A percentile compares a stretch with the other conserved stretches of the same genome.
These are phyloP conservation scores for Cymbomonas tetramitiformis DNA, from an alignment of 139 green algal species.

Conservation along the genomic window DNA sequence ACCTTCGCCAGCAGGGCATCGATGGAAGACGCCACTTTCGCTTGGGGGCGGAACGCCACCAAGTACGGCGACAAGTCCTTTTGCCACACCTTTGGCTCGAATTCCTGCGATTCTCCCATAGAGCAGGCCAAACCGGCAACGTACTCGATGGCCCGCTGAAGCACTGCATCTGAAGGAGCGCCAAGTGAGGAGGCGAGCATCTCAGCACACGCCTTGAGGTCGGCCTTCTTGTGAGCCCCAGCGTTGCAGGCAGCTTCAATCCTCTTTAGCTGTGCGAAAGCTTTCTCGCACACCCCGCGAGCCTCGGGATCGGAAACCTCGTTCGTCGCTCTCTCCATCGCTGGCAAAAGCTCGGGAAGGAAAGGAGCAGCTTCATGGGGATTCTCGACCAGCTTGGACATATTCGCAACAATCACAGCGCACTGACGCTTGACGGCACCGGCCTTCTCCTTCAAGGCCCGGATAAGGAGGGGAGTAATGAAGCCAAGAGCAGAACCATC, in stretches of 20 bases:
- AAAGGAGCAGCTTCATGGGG: constrained; percentile 27
- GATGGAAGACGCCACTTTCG: too few species aligned
- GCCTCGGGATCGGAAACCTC: constrained; percentile 33
- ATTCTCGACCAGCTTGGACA: constrained; percentile 32
- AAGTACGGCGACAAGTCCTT: constrained; percentile 13
- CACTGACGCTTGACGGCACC: constrained; percentile 27
- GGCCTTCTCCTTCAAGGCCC: constrained; percentile 23
- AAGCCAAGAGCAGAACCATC: constrained; percentile 23
- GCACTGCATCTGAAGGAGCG: neutral
- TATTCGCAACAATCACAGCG: constrained; percentile 35
- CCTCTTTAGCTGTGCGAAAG: constrained; percentile 13
- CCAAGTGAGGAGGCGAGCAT: neutral
- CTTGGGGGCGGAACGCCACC: too few species aligned
- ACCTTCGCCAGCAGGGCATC: constrained; percentile 5
- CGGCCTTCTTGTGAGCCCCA: neutral
- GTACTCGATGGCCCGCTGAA: constrained; percentile 17
- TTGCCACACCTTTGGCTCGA: constrained; percentile 18
- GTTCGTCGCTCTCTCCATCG: constrained; percentile 21
- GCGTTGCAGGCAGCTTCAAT: constrained; percentile 17
- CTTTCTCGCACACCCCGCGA: constrained; percentile 23
- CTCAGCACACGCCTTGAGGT: constrained; percentile 2
- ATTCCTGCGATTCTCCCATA: constrained; percentile 13
- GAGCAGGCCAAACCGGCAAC: constrained; percentile 9
- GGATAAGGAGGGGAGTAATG: constrained; percentile 29
- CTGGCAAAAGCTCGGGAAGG: constrained; percentile 24